phyloP scores from a whole-genome alignment of 1,284 basidiomycete species.

The Tilletia indica region DNA sequence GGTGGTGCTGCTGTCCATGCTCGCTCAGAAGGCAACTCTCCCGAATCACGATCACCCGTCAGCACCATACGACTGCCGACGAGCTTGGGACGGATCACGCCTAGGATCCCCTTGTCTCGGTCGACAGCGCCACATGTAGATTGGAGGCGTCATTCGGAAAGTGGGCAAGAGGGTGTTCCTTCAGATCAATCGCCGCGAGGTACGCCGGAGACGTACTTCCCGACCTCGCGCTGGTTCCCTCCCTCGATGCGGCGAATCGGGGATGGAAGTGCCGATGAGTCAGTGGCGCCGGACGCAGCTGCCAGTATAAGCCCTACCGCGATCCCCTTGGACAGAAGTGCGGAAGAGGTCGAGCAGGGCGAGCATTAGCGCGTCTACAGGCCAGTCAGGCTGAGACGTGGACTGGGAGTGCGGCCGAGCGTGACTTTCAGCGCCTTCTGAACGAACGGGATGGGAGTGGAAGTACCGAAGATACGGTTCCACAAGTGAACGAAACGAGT shows the following conservation, averaged over 20 bases:
- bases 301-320: not conserved
- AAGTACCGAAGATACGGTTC: not conserved
- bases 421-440: not conserved
- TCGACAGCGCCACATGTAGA: too few relatives aligned
- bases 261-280: not conserved
- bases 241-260: not conserved
- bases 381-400: not conserved
- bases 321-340: not conserved
- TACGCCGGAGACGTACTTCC: not conserved
- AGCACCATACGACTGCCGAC: not conserved
- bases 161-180: not conserved
- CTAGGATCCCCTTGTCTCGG: too few relatives aligned
- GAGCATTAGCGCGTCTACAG: not conserved
- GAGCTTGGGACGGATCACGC: not conserved
- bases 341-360: not conserved
- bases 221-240: conserved; percentile 2
- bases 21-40: too few relatives aligned
- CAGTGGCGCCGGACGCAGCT: not conserved
- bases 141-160: too few relatives aligned
- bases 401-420: conserved; percentile 1
- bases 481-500: not conserved
- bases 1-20: too few relatives aligned
- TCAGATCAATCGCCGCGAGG: not conserved
- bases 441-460: not conserved
- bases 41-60: too few relatives aligned